Evolutionary conservation across 1,139 yeast species (phyloP).

Genomic region (Geotrichum aggregatum): DNA sequence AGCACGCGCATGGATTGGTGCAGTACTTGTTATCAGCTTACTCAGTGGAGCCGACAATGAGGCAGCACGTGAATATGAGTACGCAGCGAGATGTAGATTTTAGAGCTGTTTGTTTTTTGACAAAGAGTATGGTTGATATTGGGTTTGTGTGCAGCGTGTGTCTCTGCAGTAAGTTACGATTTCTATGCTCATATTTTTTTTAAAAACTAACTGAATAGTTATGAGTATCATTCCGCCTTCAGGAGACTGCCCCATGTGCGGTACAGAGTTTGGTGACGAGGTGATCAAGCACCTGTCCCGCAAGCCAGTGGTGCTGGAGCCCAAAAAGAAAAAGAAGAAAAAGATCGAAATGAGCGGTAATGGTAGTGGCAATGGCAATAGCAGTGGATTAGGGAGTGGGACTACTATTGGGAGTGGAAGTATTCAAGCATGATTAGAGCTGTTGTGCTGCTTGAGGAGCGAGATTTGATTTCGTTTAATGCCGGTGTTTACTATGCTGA

Average conservation of each 20-base stretch:
- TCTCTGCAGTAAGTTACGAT: conserved; percentile 49
- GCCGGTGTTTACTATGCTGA: conserved; percentile 19
- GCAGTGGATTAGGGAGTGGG: no score
- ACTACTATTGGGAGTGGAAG: background rate
- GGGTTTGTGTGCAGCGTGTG: conserved; percentile 97
- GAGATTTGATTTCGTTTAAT: conserved; percentile 14
- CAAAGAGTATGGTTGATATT: conserved; percentile 82
- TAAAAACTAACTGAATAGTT: conserved; percentile 30
- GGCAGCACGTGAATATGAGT: conserved; percentile 73
- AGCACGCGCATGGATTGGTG: conserved; percentile 71
- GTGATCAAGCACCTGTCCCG: conserved; percentile 52
- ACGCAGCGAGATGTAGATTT: conserved; percentile 86
- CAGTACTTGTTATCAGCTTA: conserved; percentile 64
- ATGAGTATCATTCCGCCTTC: conserved; percentile 47
- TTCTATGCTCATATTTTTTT: background rate
- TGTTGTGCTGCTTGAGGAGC: conserved; percentile 16
- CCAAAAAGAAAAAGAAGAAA: conserved; percentile 43
- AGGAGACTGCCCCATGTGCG: conserved; percentile 62
- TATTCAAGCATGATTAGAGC: background rate
- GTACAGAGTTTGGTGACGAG: conserved; percentile 57
- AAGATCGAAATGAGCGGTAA: conserved; percentile 1
- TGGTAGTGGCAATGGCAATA: background rate
- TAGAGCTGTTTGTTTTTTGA: conserved; percentile 88
- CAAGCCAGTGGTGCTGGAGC: conserved; percentile 51
- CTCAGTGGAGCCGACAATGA: conserved; percentile 75